Base-by-base conservation (phyloP, 805 yeast species). In the Saccharomyces kudriavzevii region DNA sequence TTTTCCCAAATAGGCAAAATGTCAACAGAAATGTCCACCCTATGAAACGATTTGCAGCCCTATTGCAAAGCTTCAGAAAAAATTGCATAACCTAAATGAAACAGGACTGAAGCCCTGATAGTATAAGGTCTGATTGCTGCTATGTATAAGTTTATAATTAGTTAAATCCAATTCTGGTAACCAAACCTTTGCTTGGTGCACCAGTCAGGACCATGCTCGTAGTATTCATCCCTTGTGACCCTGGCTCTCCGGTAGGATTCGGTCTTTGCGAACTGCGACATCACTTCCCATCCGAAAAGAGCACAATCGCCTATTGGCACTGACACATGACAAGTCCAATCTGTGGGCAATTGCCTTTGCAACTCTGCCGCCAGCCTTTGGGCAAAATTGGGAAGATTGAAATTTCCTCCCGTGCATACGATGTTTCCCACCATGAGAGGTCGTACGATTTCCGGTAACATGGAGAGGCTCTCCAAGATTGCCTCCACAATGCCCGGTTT, bases 391-490 rank as follows among this genome's bases (percentile, higher is more conserved):
- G 84, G 81, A 11, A 94, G 62, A 49, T 83, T 80, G 50, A 88
- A 77, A 17, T 84, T 84, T 0, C 99, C 99, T 0, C 99, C 99
- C 0, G 83, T 80, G 10, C 90, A 73, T 20, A 82, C 81, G 13
- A 94, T 81, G 67, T 94, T 94, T 2, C 92, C 83, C 61, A 83
- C 82, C 50, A 94, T 73, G 51, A 94, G 70, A 0, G 96, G 95
- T 50, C 88, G 72, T 2, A 84, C 66, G 4, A 85, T 77, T 57
- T 83, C 89, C 0, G 97, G 97, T 31, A 87, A 77, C 14, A 83
- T 73, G 62, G 79, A 75, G 4, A 94, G 74, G 28, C 87, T 74
- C 55, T 88, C 89, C 46, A 84, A 79, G 2, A 89, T 79, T 0
- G 86, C 75, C 55, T 82, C 86, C 0, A 85, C 78, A 22, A 95